A percentile compares a stretch with the other conserved stretches of the same genome.
Conservation (phyloP, 805 yeast genomes). For the Pichia nanzhaoensis region DNA sequence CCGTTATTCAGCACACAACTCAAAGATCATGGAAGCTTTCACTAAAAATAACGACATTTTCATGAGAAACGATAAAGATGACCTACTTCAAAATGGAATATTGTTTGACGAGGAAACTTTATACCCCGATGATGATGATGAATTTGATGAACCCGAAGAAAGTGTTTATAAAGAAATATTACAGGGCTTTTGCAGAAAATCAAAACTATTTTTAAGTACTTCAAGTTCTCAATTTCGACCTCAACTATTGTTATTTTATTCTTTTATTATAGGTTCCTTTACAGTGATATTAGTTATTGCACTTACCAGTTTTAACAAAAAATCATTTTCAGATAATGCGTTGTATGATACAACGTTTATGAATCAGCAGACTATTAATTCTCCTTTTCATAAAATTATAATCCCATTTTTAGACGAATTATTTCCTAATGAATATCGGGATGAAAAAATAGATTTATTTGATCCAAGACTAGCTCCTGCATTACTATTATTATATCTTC, state of each 20-base stretch:
- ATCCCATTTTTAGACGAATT: constrained; percentile 10
- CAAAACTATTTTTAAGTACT: too few species aligned
- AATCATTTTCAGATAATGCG: neutral
- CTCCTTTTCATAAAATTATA: constrained; percentile 13
- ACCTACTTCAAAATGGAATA: neutral
- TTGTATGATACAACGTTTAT: constrained; percentile 4
- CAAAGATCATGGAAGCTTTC: neutral
- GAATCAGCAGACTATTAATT: neutral
- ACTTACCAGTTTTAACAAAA: too few species aligned
- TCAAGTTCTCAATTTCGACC: too few species aligned
- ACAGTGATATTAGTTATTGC: too few species aligned
- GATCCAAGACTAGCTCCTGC: constrained; percentile 17
- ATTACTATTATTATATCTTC: constrained; percentile 12
- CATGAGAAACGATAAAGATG: neutral
- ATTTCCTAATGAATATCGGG: constrained; percentile 4
- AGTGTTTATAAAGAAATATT: constrained; percentile 5
- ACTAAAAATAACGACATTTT: neutral
- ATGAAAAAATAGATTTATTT: constrained; percentile 2
- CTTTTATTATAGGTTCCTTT: too few species aligned
- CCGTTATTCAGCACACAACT: too few species aligned
- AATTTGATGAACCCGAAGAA: constrained; percentile 2
- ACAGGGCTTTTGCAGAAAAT: neutral
- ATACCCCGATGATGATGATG: constrained; percentile 3
- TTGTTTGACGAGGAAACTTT: neutral
- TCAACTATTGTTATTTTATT: too few species aligned